Base-by-base conservation (phyloP, 208 protist genomes). In the Trypanosoma conorhini region DNA sequence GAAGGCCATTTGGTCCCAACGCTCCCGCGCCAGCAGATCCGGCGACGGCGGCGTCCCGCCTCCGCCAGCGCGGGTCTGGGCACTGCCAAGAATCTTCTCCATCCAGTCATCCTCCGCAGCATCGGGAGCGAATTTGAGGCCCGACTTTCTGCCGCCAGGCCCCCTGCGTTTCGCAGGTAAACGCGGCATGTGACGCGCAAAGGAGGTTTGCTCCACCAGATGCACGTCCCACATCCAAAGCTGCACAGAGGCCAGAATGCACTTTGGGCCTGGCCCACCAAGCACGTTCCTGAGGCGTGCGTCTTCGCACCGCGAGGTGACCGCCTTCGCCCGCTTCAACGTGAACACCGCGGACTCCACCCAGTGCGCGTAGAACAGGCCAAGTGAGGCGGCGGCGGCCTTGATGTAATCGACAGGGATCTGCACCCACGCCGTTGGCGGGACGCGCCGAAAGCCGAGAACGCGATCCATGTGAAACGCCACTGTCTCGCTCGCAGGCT, bases 151-250 rank as follows among this genome's bases (percentile, higher is more conserved):
- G 51, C 28, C 9, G 21, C 9, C 24, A 31, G 1, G 4, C 21
- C 17, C 5, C 24, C 21, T 56, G 1, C 24, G 17, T n/a, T 56
- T 22, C 51, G 9, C 24, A 12, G 8, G 5, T 26, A 3, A 1
- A 56, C 8, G 24, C 19, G 28, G 51, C n/a, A 46, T 46, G 17
- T 46, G 1, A 46, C 42, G 31, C 19, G 9, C 40, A 55, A 74
- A 63, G 2, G 28, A 12, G 17, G 75, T 67, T n/a, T 15, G 61
- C 28, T 78, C 68, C n/a, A 42, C 60, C 24, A 9, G n/a, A 48
- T 79, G 62, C 31, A 86, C 81, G 42, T 78, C 74, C 59, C 48
- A 72, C 72, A 82, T 67, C 76, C 77, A 86, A 5, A 86, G 68
- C 65, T 86, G 81, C 2, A 86, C 21, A 17, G 77, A 83, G 4